Evolutionary conservation across 805 yeast genomes (phyloP).

Genomic region (Wickerhamiella azymoides): DNA sequence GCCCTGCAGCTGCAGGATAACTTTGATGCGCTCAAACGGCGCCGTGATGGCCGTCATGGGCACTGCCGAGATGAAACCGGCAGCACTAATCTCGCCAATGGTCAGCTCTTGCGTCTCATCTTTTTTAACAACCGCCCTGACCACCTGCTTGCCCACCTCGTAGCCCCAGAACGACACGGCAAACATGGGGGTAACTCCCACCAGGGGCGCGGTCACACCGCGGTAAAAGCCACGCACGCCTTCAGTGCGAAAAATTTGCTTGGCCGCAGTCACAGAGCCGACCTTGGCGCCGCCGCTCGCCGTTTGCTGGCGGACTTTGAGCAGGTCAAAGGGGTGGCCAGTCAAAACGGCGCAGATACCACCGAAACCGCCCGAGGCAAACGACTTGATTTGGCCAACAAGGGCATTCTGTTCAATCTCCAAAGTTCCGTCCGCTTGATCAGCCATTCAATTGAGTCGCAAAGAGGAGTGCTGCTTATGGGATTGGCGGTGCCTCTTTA

Average conservation of each 20-base stretch:
- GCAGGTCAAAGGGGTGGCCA: conserved; percentile 92
- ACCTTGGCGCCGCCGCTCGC: conserved; percentile 37
- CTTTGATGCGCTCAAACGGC: conserved; percentile 92
- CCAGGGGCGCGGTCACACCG: conserved; percentile 85
- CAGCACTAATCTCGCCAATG: conserved; percentile 63
- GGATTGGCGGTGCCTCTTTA: neutral
- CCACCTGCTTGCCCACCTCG: conserved; percentile 76
- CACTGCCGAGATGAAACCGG: conserved; percentile 87
- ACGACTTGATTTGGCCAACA: conserved; percentile 71
- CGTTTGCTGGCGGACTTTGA: conserved; percentile 85
- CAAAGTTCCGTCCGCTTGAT: conserved; percentile 15
- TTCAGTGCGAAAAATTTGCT: conserved; percentile 52
- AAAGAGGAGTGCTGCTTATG: neutral
- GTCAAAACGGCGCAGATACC: conserved; percentile 91
- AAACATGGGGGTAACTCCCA: conserved; percentile 98
- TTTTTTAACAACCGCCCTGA: conserved; percentile 30
- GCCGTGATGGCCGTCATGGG: conserved; percentile 97
- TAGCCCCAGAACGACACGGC: conserved; percentile 98
- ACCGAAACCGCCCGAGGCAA: conserved; percentile 90
- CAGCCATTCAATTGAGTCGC: conserved; percentile 9
- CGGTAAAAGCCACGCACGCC: conserved; percentile 76
- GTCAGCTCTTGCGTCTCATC: conserved; percentile 34
- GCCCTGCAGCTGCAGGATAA: conserved; percentile 70
- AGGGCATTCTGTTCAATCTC: conserved; percentile 18
- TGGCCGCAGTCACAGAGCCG: conserved; percentile 51